These are phyloP conservation scores for Cryphonectria naterciae DNA, from an alignment of 2,329 filamentous ascomycete species.

Conservation along the genomic window DNA sequence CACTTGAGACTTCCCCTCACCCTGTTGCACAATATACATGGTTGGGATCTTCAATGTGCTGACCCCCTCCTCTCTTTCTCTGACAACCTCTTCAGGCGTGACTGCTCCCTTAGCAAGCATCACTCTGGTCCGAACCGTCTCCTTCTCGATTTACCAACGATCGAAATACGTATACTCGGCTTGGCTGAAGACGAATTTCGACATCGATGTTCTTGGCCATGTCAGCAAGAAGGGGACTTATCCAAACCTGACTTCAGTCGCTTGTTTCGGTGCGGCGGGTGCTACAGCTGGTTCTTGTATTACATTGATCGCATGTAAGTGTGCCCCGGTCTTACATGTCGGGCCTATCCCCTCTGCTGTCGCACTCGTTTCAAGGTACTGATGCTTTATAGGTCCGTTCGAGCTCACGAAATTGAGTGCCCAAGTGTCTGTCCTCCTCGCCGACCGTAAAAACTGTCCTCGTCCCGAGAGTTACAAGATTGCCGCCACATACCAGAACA, in stretches of 20 bases:
- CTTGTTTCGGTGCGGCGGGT: constrained; percentile 77
- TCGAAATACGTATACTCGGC: constrained; percentile 74
- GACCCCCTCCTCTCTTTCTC: background rate
- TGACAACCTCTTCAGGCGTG: constrained; percentile 57
- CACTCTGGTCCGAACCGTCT: constrained; percentile 45
- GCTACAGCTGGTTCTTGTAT: constrained; percentile 80
- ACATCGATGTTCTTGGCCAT: constrained; percentile 71
- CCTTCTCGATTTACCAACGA: constrained; percentile 66
- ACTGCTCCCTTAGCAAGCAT: constrained; percentile 72
- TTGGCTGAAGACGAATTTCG: constrained; percentile 69
- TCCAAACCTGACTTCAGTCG: constrained; percentile 73
- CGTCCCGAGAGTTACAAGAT: constrained; percentile 59
- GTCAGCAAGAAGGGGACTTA: constrained; percentile 72
- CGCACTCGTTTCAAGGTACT: constrained; percentile 9
- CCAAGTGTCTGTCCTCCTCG: constrained; percentile 80
- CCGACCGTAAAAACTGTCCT: constrained; percentile 54
- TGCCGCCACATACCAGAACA: constrained; percentile 73
- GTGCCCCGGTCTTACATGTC: background rate
- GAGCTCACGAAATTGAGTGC: constrained; percentile 89
- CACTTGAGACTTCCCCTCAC: background rate
- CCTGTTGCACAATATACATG: background rate
- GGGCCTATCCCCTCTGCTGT: background rate
- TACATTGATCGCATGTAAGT: constrained; percentile 75
- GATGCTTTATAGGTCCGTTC: constrained; percentile 66
- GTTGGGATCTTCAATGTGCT: constrained; percentile 28